Percentiles rank a stretch among this genome's conserved stretches.
Evolutionary conservation across 805 yeast genomes (phyloP).

Genomic region (Hemisphaericaspora nanyangensis): DNA sequence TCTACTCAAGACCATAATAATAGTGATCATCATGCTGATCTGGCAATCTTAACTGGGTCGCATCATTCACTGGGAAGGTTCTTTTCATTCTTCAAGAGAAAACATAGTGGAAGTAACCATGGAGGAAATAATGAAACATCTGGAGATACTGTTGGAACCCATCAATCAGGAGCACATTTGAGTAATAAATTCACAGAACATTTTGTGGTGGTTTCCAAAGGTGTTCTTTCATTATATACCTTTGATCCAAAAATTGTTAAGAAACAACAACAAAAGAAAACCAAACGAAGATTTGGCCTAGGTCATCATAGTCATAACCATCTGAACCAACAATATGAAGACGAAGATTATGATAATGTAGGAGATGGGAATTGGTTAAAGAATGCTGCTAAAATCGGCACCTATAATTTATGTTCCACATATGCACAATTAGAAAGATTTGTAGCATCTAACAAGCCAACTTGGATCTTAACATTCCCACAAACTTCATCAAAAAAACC

Average conservation of each 20-base stretch:
- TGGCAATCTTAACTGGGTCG: neutral
- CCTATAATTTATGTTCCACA: constrained; percentile 49
- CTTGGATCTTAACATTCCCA: constrained; percentile 59
- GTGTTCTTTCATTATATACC: constrained; percentile 57
- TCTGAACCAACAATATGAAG: constrained; percentile 5
- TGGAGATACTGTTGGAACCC: constrained; percentile 1
- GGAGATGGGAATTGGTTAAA: constrained; percentile 73
- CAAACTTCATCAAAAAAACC: constrained; percentile 29
- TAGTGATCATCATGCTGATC: neutral
- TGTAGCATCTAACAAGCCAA: constrained; percentile 9
- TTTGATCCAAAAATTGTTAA: constrained; percentile 45
- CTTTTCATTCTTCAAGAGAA: constrained; percentile 23
- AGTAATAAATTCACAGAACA: constrained; percentile 36
- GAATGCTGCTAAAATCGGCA: constrained; percentile 55
- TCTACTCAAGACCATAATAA: constrained; percentile 1
- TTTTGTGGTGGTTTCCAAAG: constrained; percentile 67
- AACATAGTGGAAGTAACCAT: neutral
- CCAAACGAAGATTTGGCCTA: constrained; percentile 2
- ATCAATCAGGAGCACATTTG: constrained; percentile 11
- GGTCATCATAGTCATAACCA: neutral
- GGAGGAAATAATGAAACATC: constrained; percentile 4
- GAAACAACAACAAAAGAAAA: constrained; percentile 29
- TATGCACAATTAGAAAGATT: constrained; percentile 38
- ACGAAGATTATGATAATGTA: constrained; percentile 22
- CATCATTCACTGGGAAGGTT: neutral